Evolutionary conservation across 805 yeast species (phyloP).

Genomic region (Yueomyces sp.): DNA sequence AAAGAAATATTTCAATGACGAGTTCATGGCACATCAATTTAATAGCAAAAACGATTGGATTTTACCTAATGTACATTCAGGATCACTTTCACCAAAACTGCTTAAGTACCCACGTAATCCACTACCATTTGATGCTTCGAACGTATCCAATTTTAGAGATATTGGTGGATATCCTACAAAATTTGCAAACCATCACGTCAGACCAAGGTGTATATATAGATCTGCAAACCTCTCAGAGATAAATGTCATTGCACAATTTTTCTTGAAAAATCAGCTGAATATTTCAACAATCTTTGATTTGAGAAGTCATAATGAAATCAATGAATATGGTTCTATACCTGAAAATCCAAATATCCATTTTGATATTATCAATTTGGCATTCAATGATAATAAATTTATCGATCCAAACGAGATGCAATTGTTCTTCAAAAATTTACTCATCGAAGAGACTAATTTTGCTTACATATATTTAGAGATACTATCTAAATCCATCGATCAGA

Average conservation of each 20-base stretch:
- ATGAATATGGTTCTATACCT: conserved; percentile 19
- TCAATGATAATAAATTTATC: conserved; percentile 37
- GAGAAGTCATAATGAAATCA: conserved; percentile 46
- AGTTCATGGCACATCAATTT: conserved; percentile 42
- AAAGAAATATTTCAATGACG: conserved; percentile 25
- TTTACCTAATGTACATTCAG: neutral
- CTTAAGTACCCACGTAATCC: conserved; percentile 13
- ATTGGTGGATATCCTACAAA: conserved; percentile 55
- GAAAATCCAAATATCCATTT: conserved; percentile 24
- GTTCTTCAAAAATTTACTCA: conserved; percentile 38
- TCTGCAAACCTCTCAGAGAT: conserved; percentile 46
- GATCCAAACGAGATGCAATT: conserved; percentile 54
- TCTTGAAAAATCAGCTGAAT: conserved; percentile 19
- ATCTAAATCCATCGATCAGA: conserved; percentile 33
- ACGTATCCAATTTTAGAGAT: conserved; percentile 59
- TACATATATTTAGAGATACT: conserved; percentile 50
- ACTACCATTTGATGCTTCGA: conserved; percentile 11
- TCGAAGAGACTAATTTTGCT: conserved; percentile 50
- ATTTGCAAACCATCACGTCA: conserved; percentile 29
- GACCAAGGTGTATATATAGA: conserved; percentile 43
- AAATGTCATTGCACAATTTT: conserved; percentile 34
- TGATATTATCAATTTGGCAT: conserved; percentile 26
- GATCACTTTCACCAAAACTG: conserved; percentile 6
- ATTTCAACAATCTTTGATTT: conserved; percentile 53
- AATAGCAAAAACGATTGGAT: conserved; percentile 14